phyloP scores from a whole-genome alignment of 345 rosid genomes.

The Syzygium aqueum region DNA sequence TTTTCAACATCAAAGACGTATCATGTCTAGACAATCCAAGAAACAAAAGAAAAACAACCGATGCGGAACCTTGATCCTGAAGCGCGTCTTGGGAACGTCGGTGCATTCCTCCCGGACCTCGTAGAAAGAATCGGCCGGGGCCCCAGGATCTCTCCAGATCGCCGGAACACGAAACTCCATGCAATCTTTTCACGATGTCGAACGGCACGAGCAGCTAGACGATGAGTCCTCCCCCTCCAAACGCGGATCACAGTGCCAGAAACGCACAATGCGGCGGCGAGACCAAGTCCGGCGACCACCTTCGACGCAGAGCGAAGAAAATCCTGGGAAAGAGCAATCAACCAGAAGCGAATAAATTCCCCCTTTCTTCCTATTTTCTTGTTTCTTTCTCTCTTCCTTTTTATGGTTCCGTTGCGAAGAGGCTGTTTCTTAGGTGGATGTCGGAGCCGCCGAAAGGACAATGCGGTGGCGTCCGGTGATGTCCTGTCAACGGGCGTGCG shows the following conservation, averaged over 20 bases:
- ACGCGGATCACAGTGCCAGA: neutral
- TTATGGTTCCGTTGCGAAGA: neutral
- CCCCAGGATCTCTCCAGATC: conserved; percentile 69
- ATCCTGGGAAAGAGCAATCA: neutral
- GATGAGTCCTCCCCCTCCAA: neutral
- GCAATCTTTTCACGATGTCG: neutral
- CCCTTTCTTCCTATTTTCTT: neutral
- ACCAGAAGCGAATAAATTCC: neutral
- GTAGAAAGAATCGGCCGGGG: conserved; percentile 84
- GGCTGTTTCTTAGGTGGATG: neutral
- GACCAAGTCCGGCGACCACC: neutral
- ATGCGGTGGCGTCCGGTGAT: neutral
- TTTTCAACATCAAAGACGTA: neutral
- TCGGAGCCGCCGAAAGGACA: neutral
- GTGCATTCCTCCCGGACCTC: conserved; percentile 89
- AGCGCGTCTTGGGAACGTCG: conserved; percentile 81
- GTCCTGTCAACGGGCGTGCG: neutral
- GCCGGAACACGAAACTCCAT: conserved; percentile 5
- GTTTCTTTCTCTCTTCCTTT: neutral
- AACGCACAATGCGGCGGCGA: neutral
- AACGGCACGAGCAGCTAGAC: neutral
- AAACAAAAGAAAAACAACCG: neutral
- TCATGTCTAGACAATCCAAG: neutral
- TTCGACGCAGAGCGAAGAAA: neutral
- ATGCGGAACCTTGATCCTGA: conserved; percentile 77